Base-by-base conservation (phyloP, 192 early-diverging fungal genomes). In the Umbelopsis ramanniana region DNA sequence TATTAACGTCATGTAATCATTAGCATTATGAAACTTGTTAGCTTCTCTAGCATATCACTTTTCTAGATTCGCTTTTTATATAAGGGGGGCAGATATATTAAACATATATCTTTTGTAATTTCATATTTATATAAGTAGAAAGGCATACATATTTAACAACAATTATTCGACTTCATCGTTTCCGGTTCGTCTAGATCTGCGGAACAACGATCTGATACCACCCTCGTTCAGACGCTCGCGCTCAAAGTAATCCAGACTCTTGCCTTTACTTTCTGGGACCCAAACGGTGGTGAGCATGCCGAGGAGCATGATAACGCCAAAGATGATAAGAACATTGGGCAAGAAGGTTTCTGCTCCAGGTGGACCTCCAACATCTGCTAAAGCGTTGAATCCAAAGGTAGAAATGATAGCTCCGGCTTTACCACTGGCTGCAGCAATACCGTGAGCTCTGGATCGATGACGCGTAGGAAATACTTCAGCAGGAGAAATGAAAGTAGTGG, bases 401-500 rank as follows among this genome's bases (percentile, higher is more conserved):
- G 88, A 85, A 67, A 92, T 52, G 73, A 93, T 91, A 60, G 90
- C 92, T 33, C 79, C 92, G 55, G 87, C 82, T 81, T 93, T 94
- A 52, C 93, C 92, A 66, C 81, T 75, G 50, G 90, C 93, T 46
- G 93, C 92, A 67, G 91, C 90, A 70, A 93, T 89, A 83, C 93
- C 93, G 79, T 94, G 93, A 53, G 89, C 89, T 40, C 87, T 88
- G 48, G 93, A 85, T 47, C 92, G 86, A 45, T 92, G 86, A 37
- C 85, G 86, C 10, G 92, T 91, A 26, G 92, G 93, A 81, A 93
- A 92, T 22, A 90, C 82, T 73, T 87, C 86, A 72, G 77, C 92
- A 53, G 93, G 93, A 67, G 91, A 82, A 67, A 94, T 87, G 54
- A 94, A 93, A 19, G 92, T 93, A 47, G 92, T 94, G 38, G 78